These are phyloP conservation scores for Diplotaxis tenuifolia DNA, from an alignment of 345 rosid species.

Conservation along the genomic window DNA sequence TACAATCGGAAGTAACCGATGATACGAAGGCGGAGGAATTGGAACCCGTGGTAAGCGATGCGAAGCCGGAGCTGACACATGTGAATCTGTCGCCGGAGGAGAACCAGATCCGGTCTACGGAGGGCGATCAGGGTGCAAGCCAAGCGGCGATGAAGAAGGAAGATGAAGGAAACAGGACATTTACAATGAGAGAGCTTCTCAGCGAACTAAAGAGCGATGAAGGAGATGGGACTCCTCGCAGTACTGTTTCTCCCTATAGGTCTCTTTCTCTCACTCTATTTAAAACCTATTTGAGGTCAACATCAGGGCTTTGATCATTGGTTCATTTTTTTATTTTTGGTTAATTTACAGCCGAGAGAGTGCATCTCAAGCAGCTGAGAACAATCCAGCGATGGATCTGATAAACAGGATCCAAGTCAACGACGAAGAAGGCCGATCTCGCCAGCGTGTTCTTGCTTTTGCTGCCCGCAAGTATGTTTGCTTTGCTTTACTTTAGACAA, in stretches of 20 bases:
- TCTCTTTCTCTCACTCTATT: conserved; percentile 15
- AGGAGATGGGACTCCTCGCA: conserved; percentile 48
- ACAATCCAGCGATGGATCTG: conserved; percentile 81
- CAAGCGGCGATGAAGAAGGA: conserved; percentile 45
- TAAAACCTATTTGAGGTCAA: not conserved
- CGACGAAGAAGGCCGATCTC: conserved; percentile 97
- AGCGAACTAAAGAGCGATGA: conserved; percentile 73
- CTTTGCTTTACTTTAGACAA: not conserved
- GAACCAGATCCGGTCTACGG: conserved; percentile 38
- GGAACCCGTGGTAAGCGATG: conserved; percentile 15
- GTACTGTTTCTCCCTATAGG: conserved; percentile 62
- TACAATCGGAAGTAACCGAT: not conserved
- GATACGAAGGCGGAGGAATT: not conserved
- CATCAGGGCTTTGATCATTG: conserved; percentile 6
- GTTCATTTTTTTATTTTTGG: not conserved
- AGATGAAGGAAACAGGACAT: conserved; percentile 65
- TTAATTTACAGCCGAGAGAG: conserved; percentile 63
- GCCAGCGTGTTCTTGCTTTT: conserved; percentile 91
- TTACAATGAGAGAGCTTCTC: conserved; percentile 87
- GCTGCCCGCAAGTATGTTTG: conserved; percentile 86
- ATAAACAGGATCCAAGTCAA: conserved; percentile 73
- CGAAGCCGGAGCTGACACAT: conserved; percentile 39
- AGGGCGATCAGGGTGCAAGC: conserved; percentile 22
- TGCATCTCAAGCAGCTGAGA: conserved; percentile 61
- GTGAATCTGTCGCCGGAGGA: conserved; percentile 46